Base-by-base conservation (phyloP, 768 basidiomycete genomes). In the Mycena metata region DNA sequence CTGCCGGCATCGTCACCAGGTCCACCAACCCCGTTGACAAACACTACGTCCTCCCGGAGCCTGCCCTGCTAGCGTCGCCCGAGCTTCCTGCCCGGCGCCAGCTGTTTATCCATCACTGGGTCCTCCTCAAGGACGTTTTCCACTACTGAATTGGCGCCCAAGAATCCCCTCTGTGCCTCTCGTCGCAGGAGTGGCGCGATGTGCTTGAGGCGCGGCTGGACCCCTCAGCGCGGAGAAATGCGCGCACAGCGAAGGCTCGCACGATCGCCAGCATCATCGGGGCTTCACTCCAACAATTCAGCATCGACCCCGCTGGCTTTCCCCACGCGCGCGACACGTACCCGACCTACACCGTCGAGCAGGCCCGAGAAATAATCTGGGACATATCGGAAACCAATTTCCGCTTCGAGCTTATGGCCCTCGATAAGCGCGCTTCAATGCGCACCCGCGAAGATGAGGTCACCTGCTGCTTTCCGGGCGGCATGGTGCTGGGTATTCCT, bases 171-270 rank as follows among this genome's bases (percentile, higher is more conserved):
- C 16, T 36, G 13, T 33, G 35, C 10, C 41, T 62, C 49, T 52
- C 17, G 16, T 42, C 41, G 26, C 60, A 62, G 50, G 60, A 62
- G 21, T 62, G 60, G 60, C 42, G 60, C 11, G 60, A 52, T 17
- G 7, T 62, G 8, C 33, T 62, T 15, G 39, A 33, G 11, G 60
- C 35, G 4, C 21, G 36, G 9, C 15, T 33, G n/a, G n/a, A 17
- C 10, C 26, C 12, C 5, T 2, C 19, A 6, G 26, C 21, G 2
- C n/a, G 11, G 17, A 33, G 35, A 7, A 30, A 17, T 12, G 2
- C 3, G 36, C n/a, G 21, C n/a, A 36, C 11, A 7, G 4, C 13
- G 6, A n/a, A 39, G 3, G 36, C 15, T 21, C 15, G 52, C 5
- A 39, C 6, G 0, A 13, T 55, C 11, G 35, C 4, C 7, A 17